Evolutionary conservation across 208 protist species (phyloP), one percentile per base, ranked within the genome.

Genomic region (Leishmania mexicana): DNA sequence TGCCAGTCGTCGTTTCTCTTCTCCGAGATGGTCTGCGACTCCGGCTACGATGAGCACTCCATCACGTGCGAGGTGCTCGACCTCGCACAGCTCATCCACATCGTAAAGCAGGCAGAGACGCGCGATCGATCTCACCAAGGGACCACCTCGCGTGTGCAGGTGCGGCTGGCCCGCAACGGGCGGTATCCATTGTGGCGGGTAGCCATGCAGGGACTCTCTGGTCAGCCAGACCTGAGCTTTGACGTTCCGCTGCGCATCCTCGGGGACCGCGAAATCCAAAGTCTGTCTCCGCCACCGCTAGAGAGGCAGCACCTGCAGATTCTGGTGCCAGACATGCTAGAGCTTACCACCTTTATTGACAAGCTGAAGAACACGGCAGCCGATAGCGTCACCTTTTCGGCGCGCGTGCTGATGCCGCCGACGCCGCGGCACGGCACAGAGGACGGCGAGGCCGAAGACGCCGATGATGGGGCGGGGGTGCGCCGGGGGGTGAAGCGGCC

Each of bases 21-120:
- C 82, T 68, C 78, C 42, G 91, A 97, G 53, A 95, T 94, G 79
- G 81, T 90, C 68, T 92, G 88, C 45, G 88, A 91, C 76, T 97
- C 94, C n/a, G 71, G 71, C 28, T 89, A 94, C 70, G 79, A 74
- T 7, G 92, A 94, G 60, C 84, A 94, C 75, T 91, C 93, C 73
- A 96, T 97, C 77, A 94, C 87, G 10, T 95, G 90, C 64, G 93
- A 97, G 74, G 81, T 97, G 28, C 81, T 93, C 17, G 91, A 95
- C 81, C 84, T 91, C 1, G 71, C 83, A 0, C 89, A 94, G 72
- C 85, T 97, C 15, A 78, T 90, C 6, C 92, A 94, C 72, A 85
- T 93, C n/a, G 79, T 97, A 38, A 88, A 89, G 65, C 87, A 94
- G 73, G 88, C 90, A 0, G 94, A 94, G 47, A 82, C 53, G 80